These are phyloP conservation scores for Cladosporium colombiae DNA, from an alignment of 2,329 filamentous ascomycete genomes.

Conservation along the genomic window DNA sequence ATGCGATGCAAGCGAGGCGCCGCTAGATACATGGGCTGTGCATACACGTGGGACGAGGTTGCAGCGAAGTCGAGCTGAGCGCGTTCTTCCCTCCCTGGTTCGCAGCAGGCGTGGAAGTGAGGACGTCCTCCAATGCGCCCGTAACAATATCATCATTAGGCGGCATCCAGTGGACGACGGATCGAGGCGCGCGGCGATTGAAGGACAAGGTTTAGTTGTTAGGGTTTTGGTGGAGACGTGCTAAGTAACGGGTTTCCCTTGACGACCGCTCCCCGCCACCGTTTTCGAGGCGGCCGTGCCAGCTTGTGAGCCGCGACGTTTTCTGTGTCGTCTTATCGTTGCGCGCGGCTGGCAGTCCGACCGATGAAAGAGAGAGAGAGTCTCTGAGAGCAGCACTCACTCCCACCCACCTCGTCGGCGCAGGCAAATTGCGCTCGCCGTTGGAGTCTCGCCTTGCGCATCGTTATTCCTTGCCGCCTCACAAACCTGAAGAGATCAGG, in stretches of 20 bases:
- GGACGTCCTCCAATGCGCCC: background rate
- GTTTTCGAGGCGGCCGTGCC: background rate
- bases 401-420: background rate
- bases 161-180: background rate
- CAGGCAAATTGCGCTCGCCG: constrained; percentile 4
- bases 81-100: background rate
- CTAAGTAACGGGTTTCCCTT: constrained; percentile 10
- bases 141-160: background rate
- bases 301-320: background rate
- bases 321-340: constrained; percentile 2
- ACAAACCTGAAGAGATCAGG: constrained; percentile 6
- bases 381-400: background rate
- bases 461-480: background rate
- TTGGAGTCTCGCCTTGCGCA: background rate
- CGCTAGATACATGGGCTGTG: background rate
- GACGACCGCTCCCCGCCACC: constrained; percentile 14
- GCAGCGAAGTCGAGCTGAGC: background rate
- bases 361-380: background rate
- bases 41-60: background rate
- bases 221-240: background rate
- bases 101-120: background rate
- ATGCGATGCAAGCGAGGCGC: background rate
- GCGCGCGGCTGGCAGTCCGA: background rate
- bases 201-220: background rate
- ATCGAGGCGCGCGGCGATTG: constrained; percentile 10